Evolutionary conservation across 2,329 filamentous ascomycete genomes (phyloP).

Genomic region (Bipolaris gigantea): DNA sequence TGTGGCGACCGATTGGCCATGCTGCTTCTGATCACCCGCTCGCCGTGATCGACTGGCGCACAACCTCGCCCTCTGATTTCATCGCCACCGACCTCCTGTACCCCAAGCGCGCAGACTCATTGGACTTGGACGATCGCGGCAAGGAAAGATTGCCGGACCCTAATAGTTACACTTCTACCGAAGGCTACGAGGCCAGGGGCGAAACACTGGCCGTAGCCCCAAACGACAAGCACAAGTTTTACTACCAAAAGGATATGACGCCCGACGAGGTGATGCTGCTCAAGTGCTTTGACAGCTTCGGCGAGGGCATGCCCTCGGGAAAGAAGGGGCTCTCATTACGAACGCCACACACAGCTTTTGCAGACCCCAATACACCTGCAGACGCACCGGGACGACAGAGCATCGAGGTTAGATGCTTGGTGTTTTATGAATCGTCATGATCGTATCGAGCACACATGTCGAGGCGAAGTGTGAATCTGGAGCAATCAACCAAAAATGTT

Average conservation of each 20-base stretch:
- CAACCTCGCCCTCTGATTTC: constrained; percentile 60
- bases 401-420: constrained; percentile 65
- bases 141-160: constrained; percentile 61
- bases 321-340: constrained; percentile 47
- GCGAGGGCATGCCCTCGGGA: constrained; percentile 48
- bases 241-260: constrained; percentile 69
- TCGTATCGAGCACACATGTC: no score
- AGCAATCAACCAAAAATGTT: no score
- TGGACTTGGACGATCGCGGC: constrained; percentile 58
- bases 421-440: constrained; percentile 57
- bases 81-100: constrained; percentile 66
- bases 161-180: constrained; percentile 51
- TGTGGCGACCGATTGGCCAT: constrained; percentile 67
- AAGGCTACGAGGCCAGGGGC: constrained; percentile 64
- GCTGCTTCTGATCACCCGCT: constrained; percentile 69
- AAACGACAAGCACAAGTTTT: constrained; percentile 62
- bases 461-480: no score
- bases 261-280: constrained; percentile 58
- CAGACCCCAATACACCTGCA: constrained; percentile 56
- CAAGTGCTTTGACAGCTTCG: constrained; percentile 54
- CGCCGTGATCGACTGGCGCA: constrained; percentile 67
- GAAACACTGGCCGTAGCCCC: constrained; percentile 65
- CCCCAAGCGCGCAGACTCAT: constrained; percentile 46
- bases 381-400: constrained; percentile 59
- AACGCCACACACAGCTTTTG: constrained; percentile 68